Conservation (phyloP, 768 basidiomycete species). For the Dacryopinax spathularia region DNA sequence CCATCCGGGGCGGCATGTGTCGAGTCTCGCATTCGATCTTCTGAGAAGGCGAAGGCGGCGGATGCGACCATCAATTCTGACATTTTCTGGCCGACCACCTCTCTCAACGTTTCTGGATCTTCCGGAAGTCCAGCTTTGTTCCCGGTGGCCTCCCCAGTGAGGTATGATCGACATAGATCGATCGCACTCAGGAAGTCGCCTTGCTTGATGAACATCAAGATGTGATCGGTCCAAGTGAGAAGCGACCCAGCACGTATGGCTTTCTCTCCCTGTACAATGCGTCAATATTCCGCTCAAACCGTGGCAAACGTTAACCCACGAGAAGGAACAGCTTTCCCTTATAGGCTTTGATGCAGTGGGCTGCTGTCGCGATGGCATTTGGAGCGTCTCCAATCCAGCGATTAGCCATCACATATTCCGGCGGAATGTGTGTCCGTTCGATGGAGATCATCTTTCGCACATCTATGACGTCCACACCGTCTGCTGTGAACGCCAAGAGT, state of each 20-base stretch:
- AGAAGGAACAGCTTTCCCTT: conserved; percentile 85
- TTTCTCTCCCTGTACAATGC: conserved; percentile 39
- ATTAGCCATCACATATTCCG: neutral
- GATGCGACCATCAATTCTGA: conserved; percentile 78
- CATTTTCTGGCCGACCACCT: conserved; percentile 59
- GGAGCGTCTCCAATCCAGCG: neutral
- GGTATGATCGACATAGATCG: conserved; percentile 69
- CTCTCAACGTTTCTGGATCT: conserved; percentile 40
- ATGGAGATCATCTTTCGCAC: conserved; percentile 4
- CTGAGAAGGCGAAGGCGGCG: conserved; percentile 78
- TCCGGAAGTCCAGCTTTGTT: conserved; percentile 78
- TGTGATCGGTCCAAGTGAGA: conserved; percentile 88
- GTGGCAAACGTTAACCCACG: conserved; percentile 39
- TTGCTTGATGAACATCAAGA: conserved; percentile 64
- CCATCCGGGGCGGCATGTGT: conserved; percentile 72
- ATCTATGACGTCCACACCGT: conserved; percentile 38
- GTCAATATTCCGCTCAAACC: conserved; percentile 5
- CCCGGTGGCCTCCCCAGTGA: conserved; percentile 61
- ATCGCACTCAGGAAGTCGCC: conserved; percentile 88
- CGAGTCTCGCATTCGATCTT: conserved; percentile 81
- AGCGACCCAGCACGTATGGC: conserved; percentile 69
- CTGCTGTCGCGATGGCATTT: conserved; percentile 8
- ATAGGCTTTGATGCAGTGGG: conserved; percentile 63
- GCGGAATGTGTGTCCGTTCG: neutral
- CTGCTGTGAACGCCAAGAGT: conserved; percentile 46